Evolutionary conservation across 768 basidiomycete genomes (phyloP).

Genomic region (Auricularia heimuer): DNA sequence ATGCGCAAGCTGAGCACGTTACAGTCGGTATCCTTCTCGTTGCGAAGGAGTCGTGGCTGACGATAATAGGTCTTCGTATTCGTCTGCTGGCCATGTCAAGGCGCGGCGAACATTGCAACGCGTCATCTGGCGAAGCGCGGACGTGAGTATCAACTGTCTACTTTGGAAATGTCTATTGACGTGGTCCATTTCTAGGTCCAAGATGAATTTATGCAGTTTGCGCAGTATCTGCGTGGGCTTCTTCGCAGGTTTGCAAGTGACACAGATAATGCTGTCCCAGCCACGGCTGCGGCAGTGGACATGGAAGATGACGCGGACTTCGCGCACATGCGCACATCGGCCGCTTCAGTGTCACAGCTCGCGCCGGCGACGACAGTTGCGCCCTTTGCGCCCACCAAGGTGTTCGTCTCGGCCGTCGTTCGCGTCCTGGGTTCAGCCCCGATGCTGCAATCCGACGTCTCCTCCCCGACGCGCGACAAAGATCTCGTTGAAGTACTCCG

Average conservation of each 20-base stretch:
- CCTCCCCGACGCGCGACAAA: constrained; percentile 52
- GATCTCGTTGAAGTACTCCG: constrained; percentile 46
- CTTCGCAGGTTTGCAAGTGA: constrained; percentile 32
- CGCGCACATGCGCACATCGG: neutral
- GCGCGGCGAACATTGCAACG: constrained; percentile 38
- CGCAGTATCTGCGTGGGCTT: constrained; percentile 28
- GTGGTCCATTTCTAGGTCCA: constrained; percentile 36
- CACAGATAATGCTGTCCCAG: neutral
- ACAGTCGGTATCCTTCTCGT: constrained; percentile 5
- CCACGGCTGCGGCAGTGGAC: neutral
- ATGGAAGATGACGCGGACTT: neutral
- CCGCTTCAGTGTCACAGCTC: neutral
- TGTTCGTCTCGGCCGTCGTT: neutral
- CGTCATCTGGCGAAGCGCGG: constrained; percentile 55
- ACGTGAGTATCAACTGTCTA: constrained; percentile 35
- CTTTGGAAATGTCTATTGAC: too few relatives aligned
- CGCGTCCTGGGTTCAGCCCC: constrained; percentile 50
- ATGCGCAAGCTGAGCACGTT: constrained; percentile 37
- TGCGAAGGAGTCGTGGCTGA: too few relatives aligned
- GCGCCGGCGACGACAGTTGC: neutral
- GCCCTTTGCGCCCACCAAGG: neutral
- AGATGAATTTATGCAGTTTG: constrained; percentile 27
- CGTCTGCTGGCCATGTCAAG: neutral
- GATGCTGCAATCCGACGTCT: constrained; percentile 47
- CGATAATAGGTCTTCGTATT: too few relatives aligned